These are phyloP conservation scores for Carpinus fangiana DNA, from an alignment of 306 rosid species.

Conservation along the genomic window DNA sequence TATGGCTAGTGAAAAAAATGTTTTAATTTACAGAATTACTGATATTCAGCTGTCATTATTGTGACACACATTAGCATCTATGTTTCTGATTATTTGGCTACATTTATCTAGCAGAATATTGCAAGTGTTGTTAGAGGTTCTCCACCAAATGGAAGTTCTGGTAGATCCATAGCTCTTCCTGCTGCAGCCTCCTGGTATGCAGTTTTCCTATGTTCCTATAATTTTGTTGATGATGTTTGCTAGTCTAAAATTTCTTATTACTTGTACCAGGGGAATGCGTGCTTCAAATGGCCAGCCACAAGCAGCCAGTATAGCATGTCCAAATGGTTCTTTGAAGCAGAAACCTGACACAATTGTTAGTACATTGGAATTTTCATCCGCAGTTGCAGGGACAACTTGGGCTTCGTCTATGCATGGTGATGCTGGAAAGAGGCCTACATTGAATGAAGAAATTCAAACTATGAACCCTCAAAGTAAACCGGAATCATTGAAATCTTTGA, in stretches of 20 bases:
- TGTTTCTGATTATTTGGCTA: slow-evolving; percentile 17
- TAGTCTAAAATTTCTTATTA: slow-evolving; percentile 13
- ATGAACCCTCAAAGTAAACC: slow-evolving; percentile 32
- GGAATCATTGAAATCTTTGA: slow-evolving; percentile 52
- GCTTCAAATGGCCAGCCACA: slow-evolving; percentile 55
- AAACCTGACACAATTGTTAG: slow-evolving; percentile 49
- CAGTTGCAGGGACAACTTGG: slow-evolving; percentile 47
- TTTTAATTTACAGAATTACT: not conserved
- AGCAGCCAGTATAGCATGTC: slow-evolving; percentile 37
- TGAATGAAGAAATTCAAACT: slow-evolving; percentile 45
- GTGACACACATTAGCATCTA: not conserved
- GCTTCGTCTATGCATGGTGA: slow-evolving; percentile 43
- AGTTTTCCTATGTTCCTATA: slow-evolving; percentile 22
- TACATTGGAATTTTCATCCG: slow-evolving; percentile 46
- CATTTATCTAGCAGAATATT: slow-evolving; percentile 50
- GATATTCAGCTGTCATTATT: not conserved
- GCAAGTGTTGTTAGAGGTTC: slow-evolving; percentile 48
- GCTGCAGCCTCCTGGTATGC: slow-evolving; percentile 75
- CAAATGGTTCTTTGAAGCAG: slow-evolving; percentile 57
- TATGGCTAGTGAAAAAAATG: not conserved
- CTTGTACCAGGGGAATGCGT: slow-evolving; percentile 59
- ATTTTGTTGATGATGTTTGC: slow-evolving; percentile 17
- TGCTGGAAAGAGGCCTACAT: slow-evolving; percentile 36
- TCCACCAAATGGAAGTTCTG: slow-evolving; percentile 71
- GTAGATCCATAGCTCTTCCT: slow-evolving; percentile 57